Percentiles rank a stretch among this genome's conserved stretches.
phyloP scores from a whole-genome alignment of 352 stramenopile genomes.

The Poterioochromonas sp. region DNA sequence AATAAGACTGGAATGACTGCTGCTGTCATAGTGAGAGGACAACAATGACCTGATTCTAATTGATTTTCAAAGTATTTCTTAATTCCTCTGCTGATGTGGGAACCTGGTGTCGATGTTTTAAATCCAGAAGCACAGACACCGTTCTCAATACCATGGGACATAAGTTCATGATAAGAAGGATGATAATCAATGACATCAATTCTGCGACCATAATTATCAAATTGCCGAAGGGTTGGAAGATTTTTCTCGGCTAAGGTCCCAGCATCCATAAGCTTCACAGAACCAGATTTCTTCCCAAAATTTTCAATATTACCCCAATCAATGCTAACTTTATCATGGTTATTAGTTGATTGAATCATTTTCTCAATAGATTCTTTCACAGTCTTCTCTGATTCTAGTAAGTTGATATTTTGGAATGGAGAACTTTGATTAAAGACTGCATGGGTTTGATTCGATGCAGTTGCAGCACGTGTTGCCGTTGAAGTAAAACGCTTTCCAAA shows the following conservation, averaged over 20 bases:
- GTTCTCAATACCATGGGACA: conserved; percentile 30
- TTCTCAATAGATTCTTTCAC: neutral
- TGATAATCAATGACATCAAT: conserved; percentile 37
- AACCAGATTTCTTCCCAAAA: neutral
- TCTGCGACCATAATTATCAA: conserved; percentile 23
- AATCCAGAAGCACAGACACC: conserved; percentile 30
- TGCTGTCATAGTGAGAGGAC: conserved; percentile 43
- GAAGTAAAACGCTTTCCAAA: neutral
- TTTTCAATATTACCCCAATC: neutral
- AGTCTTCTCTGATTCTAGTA: neutral
- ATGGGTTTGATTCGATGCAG: neutral
- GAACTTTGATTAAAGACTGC: conserved; percentile 2
- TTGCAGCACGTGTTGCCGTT: neutral
- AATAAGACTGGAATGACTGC: conserved; percentile 36
- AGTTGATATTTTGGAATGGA: conserved; percentile 16
- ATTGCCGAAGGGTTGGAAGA: neutral
- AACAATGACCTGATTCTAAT: conserved; percentile 37
- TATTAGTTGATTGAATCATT: neutral
- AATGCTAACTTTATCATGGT: neutral
- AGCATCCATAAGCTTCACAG: neutral
- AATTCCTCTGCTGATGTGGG: conserved; percentile 30
- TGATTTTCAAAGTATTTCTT: conserved; percentile 40
- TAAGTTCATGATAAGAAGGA: conserved; percentile 33
- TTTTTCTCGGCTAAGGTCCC: conserved; percentile 9
- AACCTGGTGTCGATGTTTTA: neutral